phyloP scores from a whole-genome alignment of 2,329 filamentous ascomycete species.

The Cyphellophora europaea region DNA sequence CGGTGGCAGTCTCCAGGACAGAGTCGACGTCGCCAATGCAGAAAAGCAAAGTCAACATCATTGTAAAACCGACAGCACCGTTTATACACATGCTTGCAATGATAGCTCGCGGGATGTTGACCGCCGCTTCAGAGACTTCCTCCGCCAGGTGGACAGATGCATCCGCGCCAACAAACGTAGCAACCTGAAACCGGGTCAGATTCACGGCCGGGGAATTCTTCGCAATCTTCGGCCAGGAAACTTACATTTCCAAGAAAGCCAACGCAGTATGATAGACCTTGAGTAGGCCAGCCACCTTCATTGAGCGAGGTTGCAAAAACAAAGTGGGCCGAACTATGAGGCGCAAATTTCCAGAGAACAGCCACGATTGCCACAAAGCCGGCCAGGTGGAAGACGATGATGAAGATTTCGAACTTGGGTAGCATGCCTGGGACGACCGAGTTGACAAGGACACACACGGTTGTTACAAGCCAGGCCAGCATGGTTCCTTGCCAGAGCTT shows the following conservation, averaged over 20 bases:
- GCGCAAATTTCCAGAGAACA: slow-evolving; percentile 24
- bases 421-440: slow-evolving; percentile 31
- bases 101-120: slow-evolving; percentile 22
- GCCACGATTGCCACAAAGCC: slow-evolving; percentile 37
- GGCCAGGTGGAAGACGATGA: slow-evolving; percentile 34
- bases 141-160: slow-evolving; percentile 20
- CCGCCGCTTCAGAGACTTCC: slow-evolving; percentile 20
- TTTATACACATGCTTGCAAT: slow-evolving; percentile 21
- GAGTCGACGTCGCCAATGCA: slow-evolving; percentile 24
- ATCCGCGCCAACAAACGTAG: slow-evolving; percentile 19
- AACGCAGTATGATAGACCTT: slow-evolving; percentile 26
- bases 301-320: slow-evolving; percentile 25
- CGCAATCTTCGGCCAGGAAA: too few relatives aligned
- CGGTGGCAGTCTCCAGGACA: slow-evolving; percentile 23
- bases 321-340: slow-evolving; percentile 21
- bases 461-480: slow-evolving; percentile 28
- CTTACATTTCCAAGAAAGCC: slow-evolving; percentile 25
- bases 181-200: too few relatives aligned
- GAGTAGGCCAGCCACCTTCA: slow-evolving; percentile 25
- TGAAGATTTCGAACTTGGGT: slow-evolving; percentile 32
- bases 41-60: slow-evolving; percentile 25
- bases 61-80: slow-evolving; percentile 25
- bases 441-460: slow-evolving; percentile 33
- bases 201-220: too few relatives aligned
- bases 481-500: slow-evolving; percentile 31